A percentile compares a stretch with the other conserved stretches of the same genome.
These are phyloP conservation scores for Cadophora malorum DNA, from an alignment of 2,329 filamentous ascomycete genomes.

Conservation along the genomic window DNA sequence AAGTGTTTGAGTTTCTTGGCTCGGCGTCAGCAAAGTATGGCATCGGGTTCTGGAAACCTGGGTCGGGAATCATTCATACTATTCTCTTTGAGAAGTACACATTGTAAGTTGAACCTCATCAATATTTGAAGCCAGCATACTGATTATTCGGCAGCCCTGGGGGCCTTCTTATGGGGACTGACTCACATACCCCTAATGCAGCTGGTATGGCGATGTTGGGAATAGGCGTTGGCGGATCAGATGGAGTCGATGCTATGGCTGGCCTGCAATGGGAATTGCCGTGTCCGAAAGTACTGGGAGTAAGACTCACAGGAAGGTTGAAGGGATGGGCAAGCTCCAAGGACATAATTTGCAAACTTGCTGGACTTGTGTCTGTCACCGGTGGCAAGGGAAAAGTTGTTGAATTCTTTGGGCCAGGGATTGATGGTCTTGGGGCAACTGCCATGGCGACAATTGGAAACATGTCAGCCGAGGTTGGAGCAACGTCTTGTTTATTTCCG, in stretches of 20 bases:
- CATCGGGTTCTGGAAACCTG: slow-evolving; percentile 46
- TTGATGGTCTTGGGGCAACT: slow-evolving; percentile 45
- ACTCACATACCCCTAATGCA: too few relatives aligned
- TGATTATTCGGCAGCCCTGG: too few relatives aligned
- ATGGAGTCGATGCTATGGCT: slow-evolving; percentile 44
- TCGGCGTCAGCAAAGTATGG: slow-evolving; percentile 48
- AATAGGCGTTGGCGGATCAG: slow-evolving; percentile 45
- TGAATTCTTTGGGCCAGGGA: slow-evolving; percentile 41
- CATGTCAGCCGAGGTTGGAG: slow-evolving; percentile 49
- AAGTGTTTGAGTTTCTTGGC: background rate
- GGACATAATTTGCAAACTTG: too few relatives aligned
- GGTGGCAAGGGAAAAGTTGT: too few relatives aligned
- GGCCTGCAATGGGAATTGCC: slow-evolving; percentile 45
- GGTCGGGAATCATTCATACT: too few relatives aligned
- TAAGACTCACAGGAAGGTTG: too few relatives aligned
- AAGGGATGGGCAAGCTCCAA: too few relatives aligned
- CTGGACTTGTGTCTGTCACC: too few relatives aligned
- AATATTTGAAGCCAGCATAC: too few relatives aligned
- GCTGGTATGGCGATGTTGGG: slow-evolving; percentile 44
- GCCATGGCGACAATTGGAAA: slow-evolving; percentile 50
- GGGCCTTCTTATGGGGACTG: too few relatives aligned
- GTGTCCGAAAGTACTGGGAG: slow-evolving; percentile 39
- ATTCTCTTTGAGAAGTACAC: too few relatives aligned
- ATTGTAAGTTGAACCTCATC: too few relatives aligned
- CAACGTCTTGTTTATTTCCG: slow-evolving; percentile 48